These are phyloP conservation scores for Fragaria vesca DNA, from an alignment of 306 rosid genomes.

Conservation along the genomic window DNA sequence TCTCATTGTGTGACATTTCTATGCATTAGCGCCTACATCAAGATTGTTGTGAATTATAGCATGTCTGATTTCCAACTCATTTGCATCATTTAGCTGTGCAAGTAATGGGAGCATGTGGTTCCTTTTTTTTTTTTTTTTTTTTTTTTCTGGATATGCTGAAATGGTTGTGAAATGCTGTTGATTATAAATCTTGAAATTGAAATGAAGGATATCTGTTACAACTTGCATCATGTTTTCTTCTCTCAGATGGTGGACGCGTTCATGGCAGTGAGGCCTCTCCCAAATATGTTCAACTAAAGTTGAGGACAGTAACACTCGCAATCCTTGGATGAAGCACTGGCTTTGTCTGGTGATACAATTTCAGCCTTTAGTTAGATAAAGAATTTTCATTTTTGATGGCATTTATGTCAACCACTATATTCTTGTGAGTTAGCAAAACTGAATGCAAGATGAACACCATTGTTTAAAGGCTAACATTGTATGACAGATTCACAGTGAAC, in stretches of 20 bases:
- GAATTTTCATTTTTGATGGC: neutral
- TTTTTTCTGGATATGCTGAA: neutral
- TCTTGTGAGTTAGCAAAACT: neutral
- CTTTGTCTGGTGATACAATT: neutral
- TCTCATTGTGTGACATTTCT: neutral
- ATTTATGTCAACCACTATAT: neutral
- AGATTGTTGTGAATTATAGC: neutral
- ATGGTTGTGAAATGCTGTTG: neutral
- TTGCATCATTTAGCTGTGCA: neutral
- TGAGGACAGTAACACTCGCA: neutral
- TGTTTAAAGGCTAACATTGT: neutral
- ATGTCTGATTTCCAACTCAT: neutral
- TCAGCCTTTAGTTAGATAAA: neutral
- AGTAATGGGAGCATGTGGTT: neutral
- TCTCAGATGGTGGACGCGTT: constrained; percentile 89
- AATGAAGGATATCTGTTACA: neutral
- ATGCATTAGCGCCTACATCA: neutral
- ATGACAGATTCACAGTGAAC: neutral
- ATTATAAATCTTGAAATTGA: neutral
- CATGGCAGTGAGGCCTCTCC: constrained; percentile 85
- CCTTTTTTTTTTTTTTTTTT: neutral
- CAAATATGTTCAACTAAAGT: constrained; percentile 63
- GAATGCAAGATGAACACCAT: neutral
- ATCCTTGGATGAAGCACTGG: neutral
- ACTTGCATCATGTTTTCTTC: neutral